phyloP scores from a whole-genome alignment of 768 basidiomycete genomes.

The Naganishia randhawae region DNA sequence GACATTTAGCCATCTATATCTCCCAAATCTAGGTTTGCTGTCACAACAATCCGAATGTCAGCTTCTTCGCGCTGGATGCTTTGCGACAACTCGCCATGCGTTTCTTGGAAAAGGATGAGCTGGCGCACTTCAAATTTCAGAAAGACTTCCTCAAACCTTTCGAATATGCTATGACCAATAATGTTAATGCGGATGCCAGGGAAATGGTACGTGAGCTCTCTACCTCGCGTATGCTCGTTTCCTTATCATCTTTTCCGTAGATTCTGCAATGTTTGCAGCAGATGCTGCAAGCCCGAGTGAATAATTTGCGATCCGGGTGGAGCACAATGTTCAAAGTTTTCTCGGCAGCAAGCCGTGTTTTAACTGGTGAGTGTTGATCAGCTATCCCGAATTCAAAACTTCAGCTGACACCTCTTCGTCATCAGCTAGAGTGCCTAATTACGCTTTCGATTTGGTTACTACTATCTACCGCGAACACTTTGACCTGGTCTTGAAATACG shows the following conservation, averaged over 20 bases:
- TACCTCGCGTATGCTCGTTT: not conserved
- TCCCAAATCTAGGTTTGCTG: constrained; percentile 78
- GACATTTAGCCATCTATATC: not conserved
- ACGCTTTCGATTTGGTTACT: constrained; percentile 94
- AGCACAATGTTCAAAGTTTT: constrained; percentile 99
- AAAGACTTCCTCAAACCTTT: constrained; percentile 98
- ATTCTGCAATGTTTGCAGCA: constrained; percentile 96
- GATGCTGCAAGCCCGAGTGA: constrained; percentile 92
- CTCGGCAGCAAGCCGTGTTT: constrained; percentile 87
- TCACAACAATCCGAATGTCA: constrained; percentile 93
- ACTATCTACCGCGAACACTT: constrained; percentile 88
- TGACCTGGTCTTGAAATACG: constrained; percentile 80
- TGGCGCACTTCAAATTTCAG: constrained; percentile 97
- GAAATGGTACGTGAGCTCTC: constrained; percentile 69
- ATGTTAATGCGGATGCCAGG: constrained; percentile 87
- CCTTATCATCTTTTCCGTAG: constrained; percentile 52
- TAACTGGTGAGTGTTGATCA: constrained; percentile 61
- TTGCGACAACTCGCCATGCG: constrained; percentile 95
- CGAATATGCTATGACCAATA: constrained; percentile 95
- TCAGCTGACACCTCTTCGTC: constrained; percentile 15
- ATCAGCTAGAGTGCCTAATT: constrained; percentile 79
- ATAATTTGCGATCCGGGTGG: constrained; percentile 97
- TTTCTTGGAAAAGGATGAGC: constrained; percentile 96
- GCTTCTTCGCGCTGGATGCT: constrained; percentile 93
- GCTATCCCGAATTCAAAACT: not conserved